Conservation (phyloP, 129 eudicot genomes). For the Tagetes erecta region DNA sequence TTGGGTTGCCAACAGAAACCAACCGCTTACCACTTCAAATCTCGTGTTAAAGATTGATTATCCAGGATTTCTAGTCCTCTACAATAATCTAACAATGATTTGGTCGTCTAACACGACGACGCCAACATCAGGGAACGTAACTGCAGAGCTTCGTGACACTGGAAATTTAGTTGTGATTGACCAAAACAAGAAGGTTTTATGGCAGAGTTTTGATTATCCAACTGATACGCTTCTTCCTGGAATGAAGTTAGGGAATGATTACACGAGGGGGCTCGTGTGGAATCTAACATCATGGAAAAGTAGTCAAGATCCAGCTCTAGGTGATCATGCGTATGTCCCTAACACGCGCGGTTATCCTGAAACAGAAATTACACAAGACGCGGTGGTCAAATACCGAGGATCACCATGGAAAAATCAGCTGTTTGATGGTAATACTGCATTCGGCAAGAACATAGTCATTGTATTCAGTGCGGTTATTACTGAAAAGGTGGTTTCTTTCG, state of each 20-base stretch:
- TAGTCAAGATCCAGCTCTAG: conserved; percentile 38
- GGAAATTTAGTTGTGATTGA: conserved; percentile 43
- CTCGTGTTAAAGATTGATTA: too few relatives aligned
- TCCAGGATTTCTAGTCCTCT: conserved; percentile 6
- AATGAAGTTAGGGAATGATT: conserved; percentile 39
- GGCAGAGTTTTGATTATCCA: conserved; percentile 23
- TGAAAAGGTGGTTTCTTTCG: not conserved
- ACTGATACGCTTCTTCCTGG: conserved; percentile 39
- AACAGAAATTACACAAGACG: conserved; percentile 8
- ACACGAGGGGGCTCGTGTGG: conserved; percentile 21
- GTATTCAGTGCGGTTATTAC: not conserved
- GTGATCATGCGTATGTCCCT: conserved; percentile 24
- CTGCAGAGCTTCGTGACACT: conserved; percentile 21
- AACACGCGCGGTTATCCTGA: conserved; percentile 35
- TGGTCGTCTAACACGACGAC: conserved; percentile 34
- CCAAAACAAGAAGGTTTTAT: conserved; percentile 10
- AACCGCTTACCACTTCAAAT: conserved; percentile 13
- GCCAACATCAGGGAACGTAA: not conserved
- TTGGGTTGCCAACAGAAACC: conserved; percentile 36
- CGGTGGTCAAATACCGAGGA: conserved; percentile 9
- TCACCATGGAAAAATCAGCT: not conserved
- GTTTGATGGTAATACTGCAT: not conserved
- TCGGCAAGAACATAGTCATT: not conserved
- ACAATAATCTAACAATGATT: conserved; percentile 7
- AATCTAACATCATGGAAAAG: conserved; percentile 43